Percentiles rank a stretch among this genome's conserved stretches.
Conservation (phyloP, 2,329 filamentous ascomycete species). For the Aspergillus pseudotamarii region DNA sequence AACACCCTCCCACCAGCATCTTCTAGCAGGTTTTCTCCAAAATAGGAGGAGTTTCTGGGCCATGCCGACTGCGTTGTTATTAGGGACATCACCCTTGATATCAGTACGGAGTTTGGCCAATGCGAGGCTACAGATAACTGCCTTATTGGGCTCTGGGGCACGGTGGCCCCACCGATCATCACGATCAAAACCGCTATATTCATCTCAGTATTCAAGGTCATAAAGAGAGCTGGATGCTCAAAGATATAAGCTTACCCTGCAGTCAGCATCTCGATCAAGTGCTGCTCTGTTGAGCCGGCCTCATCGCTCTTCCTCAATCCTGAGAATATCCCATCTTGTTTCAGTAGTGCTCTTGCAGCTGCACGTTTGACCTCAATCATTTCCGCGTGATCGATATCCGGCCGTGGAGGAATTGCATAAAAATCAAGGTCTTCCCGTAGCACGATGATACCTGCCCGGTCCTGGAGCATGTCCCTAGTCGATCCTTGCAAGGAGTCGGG, state of each 20-base stretch:
- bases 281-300: constrained; percentile 92
- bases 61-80: constrained; percentile 85
- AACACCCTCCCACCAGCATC: constrained; percentile 99
- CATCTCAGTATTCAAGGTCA: constrained; percentile 7
- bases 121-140: constrained; percentile 94
- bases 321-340: constrained; percentile 93
- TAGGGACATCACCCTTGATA: constrained; percentile 75
- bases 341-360: constrained; percentile 80
- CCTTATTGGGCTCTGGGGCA: constrained; percentile 97
- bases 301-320: constrained; percentile 94
- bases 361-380: constrained; percentile 97
- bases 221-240: not conserved
- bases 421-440: constrained; percentile 95
- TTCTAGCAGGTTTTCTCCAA: constrained; percentile 93
- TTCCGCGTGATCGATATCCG: constrained; percentile 80
- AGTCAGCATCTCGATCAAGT: constrained; percentile 98
- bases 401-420: constrained; percentile 86
- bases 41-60: constrained; percentile 96
- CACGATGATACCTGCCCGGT: constrained; percentile 94
- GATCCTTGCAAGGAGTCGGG: constrained; percentile 73
- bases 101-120: constrained; percentile 91
- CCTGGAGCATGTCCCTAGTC: constrained; percentile 76
- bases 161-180: constrained; percentile 95
- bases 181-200: constrained; percentile 84
- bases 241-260: constrained; percentile 71